Percentiles rank a stretch among this genome's conserved stretches.
phyloP scores from a whole-genome alignment of 352 stramenopile species.

The Pythium pectinolyticum region DNA sequence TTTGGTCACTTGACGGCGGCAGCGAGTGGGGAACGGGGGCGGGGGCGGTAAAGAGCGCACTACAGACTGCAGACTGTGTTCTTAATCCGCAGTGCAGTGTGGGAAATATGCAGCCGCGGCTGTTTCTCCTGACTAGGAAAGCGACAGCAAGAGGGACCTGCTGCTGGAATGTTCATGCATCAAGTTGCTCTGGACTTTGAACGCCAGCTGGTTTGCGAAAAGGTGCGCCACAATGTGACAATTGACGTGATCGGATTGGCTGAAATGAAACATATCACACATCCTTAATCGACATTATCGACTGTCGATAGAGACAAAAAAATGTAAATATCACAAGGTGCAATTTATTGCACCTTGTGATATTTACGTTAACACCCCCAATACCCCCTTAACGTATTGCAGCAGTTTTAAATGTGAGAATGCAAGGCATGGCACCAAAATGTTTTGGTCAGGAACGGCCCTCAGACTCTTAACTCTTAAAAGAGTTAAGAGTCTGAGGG shows the following conservation, averaged over 20 bases:
- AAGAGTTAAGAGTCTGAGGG: too few species aligned
- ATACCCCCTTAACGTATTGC: too few species aligned
- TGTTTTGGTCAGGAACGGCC: too few species aligned
- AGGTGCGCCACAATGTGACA: constrained; percentile 1
- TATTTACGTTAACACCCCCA: too few species aligned
- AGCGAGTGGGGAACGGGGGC: neutral
- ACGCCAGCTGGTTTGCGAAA: constrained; percentile 5
- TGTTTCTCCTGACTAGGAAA: constrained; percentile 9
- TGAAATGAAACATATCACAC: too few species aligned
- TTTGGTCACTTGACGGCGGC: neutral
- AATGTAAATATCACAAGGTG: too few species aligned
- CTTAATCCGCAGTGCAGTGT: neutral
- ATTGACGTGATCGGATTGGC: neutral
- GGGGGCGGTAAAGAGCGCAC: constrained; percentile 1
- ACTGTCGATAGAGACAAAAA: too few species aligned
- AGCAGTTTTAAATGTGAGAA: too few species aligned
- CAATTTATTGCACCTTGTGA: too few species aligned
- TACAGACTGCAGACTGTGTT: neutral
- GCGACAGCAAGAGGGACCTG: constrained; percentile 1
- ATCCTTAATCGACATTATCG: too few species aligned
- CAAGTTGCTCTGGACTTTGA: neutral
- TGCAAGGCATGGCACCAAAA: too few species aligned
- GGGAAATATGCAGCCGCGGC: neutral
- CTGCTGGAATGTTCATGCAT: constrained; percentile 2
- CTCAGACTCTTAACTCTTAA: too few species aligned